Evolutionary conservation across 2,329 filamentous ascomycete species (phyloP).

Genomic region (Hysterium pulicare): DNA sequence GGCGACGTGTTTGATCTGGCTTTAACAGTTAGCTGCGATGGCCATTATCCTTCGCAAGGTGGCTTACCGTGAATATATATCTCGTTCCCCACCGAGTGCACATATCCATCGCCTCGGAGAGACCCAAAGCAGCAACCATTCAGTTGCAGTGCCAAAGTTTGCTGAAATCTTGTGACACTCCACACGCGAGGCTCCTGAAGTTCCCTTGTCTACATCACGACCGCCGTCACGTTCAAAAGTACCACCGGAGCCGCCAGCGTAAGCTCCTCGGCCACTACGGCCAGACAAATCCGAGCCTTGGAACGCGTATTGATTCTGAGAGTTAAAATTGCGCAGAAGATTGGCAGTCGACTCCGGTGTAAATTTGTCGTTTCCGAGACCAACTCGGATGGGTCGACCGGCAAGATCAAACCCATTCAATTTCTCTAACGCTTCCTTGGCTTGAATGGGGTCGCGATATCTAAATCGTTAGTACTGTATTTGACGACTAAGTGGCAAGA

Average conservation of each 20-base stretch:
- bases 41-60: no score
- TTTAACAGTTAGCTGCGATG: no score
- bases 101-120: no score
- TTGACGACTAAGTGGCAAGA: no score
- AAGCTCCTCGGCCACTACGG: slow-evolving; percentile 79
- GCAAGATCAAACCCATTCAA: slow-evolving; percentile 99
- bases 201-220: slow-evolving; percentile 82
- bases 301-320: slow-evolving; percentile 53
- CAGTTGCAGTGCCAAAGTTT: no score
- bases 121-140: no score
- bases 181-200: slow-evolving; percentile 84
- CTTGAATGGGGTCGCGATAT: slow-evolving; percentile 84
- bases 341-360: slow-evolving; percentile 94
- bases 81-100: no score
- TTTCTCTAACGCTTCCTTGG: slow-evolving; percentile 91
- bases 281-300: slow-evolving; percentile 92
- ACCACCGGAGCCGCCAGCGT: slow-evolving; percentile 66
- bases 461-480: slow-evolving; percentile 45
- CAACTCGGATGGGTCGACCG: slow-evolving; percentile 94
- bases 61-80: no score
- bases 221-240: slow-evolving; percentile 88
- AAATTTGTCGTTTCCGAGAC: slow-evolving; percentile 99
- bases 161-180: no score
- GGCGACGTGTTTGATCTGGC: no score
- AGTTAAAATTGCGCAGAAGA: slow-evolving; percentile 86